phyloP scores from a whole-genome alignment of 2,329 filamentous ascomycete genomes.

The Sclerotinia trifoliorum region DNA sequence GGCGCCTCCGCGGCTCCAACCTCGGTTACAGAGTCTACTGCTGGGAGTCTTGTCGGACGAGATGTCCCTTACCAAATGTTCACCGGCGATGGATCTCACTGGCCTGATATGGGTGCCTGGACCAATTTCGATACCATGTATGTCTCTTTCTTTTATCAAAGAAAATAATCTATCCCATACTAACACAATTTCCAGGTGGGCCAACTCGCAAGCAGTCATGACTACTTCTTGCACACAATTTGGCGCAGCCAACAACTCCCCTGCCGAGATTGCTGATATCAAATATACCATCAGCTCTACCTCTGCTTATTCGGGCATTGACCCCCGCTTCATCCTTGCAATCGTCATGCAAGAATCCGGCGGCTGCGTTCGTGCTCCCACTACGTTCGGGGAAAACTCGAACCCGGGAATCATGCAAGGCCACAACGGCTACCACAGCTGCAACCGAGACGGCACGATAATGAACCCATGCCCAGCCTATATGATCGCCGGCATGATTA shows the following conservation, averaged over 20 bases:
- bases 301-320: not conserved
- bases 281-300: not conserved
- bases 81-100: slow-evolving; percentile 13
- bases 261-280: not conserved
- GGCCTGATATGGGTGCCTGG: slow-evolving; percentile 8
- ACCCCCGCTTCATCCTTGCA: slow-evolving; percentile 39
- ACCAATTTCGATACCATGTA: slow-evolving; percentile 17
- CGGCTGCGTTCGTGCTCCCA: slow-evolving; percentile 32
- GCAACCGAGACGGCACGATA: slow-evolving; percentile 24
- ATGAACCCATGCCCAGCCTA: slow-evolving; percentile 19
- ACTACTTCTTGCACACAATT: slow-evolving; percentile 13
- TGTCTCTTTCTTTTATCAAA: not conserved
- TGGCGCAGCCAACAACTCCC: slow-evolving; percentile 12
- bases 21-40: not conserved
- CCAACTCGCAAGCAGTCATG: slow-evolving; percentile 16
- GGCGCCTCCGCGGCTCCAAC: not conserved
- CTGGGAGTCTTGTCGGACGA: not conserved
- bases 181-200: slow-evolving; percentile 8
- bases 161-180: not conserved
- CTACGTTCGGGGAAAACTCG: slow-evolving; percentile 10
- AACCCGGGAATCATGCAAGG: slow-evolving; percentile 38
- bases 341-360: slow-evolving; percentile 41
- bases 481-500: slow-evolving; percentile 31
- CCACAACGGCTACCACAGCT: slow-evolving; percentile 25
- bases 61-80: slow-evolving; percentile 4